phyloP scores from a whole-genome alignment of 1,284 basidiomycete genomes.

The Sporisorium reilianum region DNA sequence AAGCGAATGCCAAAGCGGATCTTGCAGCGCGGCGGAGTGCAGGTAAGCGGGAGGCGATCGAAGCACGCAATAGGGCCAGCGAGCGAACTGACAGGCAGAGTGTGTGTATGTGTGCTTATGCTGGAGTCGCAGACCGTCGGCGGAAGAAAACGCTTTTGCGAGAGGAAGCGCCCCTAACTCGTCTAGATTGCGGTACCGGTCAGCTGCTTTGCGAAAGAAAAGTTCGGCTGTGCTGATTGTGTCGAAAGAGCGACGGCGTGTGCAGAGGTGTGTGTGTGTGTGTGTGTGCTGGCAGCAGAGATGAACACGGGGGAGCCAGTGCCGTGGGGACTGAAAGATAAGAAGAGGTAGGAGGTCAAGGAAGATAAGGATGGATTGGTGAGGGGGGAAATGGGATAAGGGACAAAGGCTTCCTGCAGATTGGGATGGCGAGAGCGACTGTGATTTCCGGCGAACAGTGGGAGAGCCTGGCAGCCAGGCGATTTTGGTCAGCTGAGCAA shows the following conservation, averaged over 20 bases:
- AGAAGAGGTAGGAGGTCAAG: constrained; percentile 16
- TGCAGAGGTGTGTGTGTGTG: too few relatives aligned
- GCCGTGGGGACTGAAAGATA: constrained; percentile 37
- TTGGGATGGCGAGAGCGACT: too few relatives aligned
- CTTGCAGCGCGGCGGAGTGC: neutral
- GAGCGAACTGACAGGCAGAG: too few relatives aligned
- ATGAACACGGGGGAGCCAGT: constrained; percentile 21
- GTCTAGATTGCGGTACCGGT: constrained; percentile 1
- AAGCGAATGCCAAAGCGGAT: neutral
- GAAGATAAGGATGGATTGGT: too few relatives aligned
- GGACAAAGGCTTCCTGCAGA: too few relatives aligned
- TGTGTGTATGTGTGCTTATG: neutral
- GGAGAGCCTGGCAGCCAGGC: too few relatives aligned
- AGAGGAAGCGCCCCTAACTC: neutral
- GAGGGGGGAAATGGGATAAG: too few relatives aligned
- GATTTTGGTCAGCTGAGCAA: too few relatives aligned
- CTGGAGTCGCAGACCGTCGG: constrained; percentile 1
- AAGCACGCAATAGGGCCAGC: neutral
- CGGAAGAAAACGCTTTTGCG: too few relatives aligned
- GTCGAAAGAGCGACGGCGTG: too few relatives aligned
- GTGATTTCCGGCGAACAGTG: too few relatives aligned
- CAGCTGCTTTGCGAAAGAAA: neutral
- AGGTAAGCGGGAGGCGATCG: neutral
- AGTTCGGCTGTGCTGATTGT: constrained; percentile 16
- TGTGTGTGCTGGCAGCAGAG: constrained; percentile 5